Conservation (phyloP, 345 rosid genomes). For the Eucalyptus pumila region DNA sequence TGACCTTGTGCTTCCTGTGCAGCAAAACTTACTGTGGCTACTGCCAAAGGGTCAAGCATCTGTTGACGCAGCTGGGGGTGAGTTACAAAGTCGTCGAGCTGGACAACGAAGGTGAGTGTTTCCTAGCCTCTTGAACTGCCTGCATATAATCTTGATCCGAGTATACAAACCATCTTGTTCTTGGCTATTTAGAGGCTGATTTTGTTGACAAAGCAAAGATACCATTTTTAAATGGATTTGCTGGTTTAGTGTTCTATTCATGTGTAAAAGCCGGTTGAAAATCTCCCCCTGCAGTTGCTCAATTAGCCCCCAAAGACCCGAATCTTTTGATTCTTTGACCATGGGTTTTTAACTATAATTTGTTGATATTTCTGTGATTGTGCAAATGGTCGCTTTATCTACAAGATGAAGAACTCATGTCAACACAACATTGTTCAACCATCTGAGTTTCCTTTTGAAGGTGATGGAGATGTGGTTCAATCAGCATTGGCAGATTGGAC, state of each 20-base stretch:
- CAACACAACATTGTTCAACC: background rate
- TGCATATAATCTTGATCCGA: background rate
- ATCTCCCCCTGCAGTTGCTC: background rate
- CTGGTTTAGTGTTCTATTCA: background rate
- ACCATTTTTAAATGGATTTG: background rate
- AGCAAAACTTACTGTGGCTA: constrained; percentile 69
- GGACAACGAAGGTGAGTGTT: constrained; percentile 25
- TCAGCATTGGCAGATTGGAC: constrained; percentile 55
- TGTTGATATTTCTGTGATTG: background rate
- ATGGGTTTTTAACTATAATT: background rate
- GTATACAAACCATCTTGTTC: background rate
- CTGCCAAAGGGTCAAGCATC: constrained; percentile 47
- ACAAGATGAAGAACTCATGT: background rate
- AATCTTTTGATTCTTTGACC: background rate
- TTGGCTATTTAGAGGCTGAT: background rate
- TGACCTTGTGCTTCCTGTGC: background rate
- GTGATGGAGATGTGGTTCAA: constrained; percentile 38
- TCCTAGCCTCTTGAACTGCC: background rate
- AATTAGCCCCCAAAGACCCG: background rate
- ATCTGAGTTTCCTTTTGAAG: constrained; percentile 5
- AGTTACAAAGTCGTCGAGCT: constrained; percentile 32
- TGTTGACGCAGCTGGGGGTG: constrained; percentile 45
- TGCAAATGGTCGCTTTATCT: background rate
- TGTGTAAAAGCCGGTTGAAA: background rate
- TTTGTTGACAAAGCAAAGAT: background rate